Evolutionary conservation across 2,329 filamentous ascomycete genomes (phyloP).

Genomic region (Botrytis fragariae): DNA sequence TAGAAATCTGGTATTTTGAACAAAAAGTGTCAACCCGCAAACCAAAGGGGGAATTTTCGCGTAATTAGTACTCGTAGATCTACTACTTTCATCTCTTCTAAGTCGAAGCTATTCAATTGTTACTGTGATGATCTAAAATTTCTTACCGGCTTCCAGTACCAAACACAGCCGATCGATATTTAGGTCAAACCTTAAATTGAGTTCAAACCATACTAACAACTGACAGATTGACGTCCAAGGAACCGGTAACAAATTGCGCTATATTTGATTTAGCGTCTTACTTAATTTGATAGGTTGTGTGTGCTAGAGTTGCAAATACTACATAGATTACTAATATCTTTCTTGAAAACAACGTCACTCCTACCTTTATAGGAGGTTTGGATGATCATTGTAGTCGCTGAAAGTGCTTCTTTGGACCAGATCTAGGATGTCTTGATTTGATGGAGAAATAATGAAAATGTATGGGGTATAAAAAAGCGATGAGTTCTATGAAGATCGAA

Average conservation of each 20-base stretch:
- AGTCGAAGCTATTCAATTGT: neutral
- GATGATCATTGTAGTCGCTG: neutral
- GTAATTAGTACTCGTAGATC: neutral
- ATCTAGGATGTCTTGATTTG: neutral
- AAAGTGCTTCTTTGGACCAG: neutral
- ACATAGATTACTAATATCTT: neutral
- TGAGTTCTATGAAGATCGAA: too few relatives aligned
- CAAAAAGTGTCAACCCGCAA: neutral
- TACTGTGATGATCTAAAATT: neutral
- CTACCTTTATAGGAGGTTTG: accelerated
- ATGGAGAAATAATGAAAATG: neutral
- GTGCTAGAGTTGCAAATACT: neutral
- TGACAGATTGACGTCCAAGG: neutral
- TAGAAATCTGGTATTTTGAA: too few relatives aligned
- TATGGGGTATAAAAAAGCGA: neutral
- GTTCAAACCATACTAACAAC: neutral
- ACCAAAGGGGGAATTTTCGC: neutral
- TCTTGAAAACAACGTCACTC: neutral
- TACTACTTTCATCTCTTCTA: neutral
- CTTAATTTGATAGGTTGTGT: neutral
- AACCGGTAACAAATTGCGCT: neutral
- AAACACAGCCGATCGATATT: neutral
- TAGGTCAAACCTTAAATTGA: neutral
- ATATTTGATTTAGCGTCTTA: neutral
- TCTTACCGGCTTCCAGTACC: neutral